A percentile compares a stretch with the other conserved stretches of the same genome.
Evolutionary conservation across 108 stramenopile genomes (phyloP).

Genomic region (Poteriospumella lacustris): DNA sequence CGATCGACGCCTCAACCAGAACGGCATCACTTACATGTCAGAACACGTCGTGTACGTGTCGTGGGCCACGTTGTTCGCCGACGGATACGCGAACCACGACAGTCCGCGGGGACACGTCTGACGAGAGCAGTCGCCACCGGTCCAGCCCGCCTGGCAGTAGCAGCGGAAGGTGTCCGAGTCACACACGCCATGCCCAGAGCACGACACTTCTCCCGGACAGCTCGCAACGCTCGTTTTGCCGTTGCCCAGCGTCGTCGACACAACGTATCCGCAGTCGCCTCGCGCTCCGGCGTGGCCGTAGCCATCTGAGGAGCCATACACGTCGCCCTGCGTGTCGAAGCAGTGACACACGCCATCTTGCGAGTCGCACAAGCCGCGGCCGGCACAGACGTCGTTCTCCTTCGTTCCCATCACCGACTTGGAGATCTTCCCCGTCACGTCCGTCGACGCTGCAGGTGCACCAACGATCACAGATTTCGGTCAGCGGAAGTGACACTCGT

Average conservation of each 20-base stretch:
- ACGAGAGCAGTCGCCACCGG: conserved; percentile 33
- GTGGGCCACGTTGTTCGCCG: conserved; percentile 47
- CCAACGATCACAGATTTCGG: conserved; percentile 38
- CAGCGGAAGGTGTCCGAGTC: conserved; percentile 40
- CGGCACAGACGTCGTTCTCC: conserved; percentile 47
- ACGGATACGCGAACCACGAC: conserved; percentile 52
- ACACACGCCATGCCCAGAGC: conserved; percentile 47
- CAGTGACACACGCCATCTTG: conserved; percentile 43
- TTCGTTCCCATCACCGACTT: conserved; percentile 48
- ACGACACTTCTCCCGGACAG: conserved; percentile 51
- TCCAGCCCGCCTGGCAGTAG: conserved; percentile 42
- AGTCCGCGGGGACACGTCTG: conserved; percentile 34
- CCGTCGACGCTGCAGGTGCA: conserved; percentile 25
- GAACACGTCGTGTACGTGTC: conserved; percentile 44
- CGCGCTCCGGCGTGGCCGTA: conserved; percentile 49
- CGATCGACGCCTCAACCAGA: no score
- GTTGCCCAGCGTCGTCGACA: conserved; percentile 34
- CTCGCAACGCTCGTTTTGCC: conserved; percentile 17
- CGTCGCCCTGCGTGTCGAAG: conserved; percentile 48
- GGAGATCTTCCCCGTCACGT: conserved; percentile 19
- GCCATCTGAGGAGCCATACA: conserved; percentile 44
- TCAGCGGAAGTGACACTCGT: conserved; percentile 34
- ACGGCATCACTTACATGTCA: no score
- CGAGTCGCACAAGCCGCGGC: conserved; percentile 47
- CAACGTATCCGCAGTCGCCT: conserved; percentile 54